phyloP scores from a whole-genome alignment of 2,329 filamentous ascomycete genomes.

The Ascochyta koolunga region DNA sequence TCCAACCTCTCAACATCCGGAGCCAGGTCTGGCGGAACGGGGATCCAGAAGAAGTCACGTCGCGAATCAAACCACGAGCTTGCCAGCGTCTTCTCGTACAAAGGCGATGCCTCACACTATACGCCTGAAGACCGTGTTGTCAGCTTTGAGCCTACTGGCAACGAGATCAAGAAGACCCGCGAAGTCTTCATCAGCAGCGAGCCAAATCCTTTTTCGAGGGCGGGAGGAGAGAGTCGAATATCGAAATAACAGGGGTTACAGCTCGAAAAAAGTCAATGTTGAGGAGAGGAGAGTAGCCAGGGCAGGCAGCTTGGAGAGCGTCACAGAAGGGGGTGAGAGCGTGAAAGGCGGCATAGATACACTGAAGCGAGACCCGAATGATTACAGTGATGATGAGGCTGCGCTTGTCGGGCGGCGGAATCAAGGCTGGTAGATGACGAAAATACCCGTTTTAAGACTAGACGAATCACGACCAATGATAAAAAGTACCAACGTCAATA shows the following conservation, averaged over 20 bases:
- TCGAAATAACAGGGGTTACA: slow-evolving; percentile 16
- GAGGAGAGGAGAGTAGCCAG: slow-evolving; percentile 18
- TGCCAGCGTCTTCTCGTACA: slow-evolving; percentile 28
- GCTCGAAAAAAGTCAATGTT: slow-evolving; percentile 14
- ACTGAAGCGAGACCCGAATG: slow-evolving; percentile 22
- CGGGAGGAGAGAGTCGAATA: slow-evolving; percentile 12
- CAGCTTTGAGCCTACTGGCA: slow-evolving; percentile 32
- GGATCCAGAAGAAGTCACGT: slow-evolving; percentile 7
- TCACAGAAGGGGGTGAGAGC: slow-evolving; percentile 31
- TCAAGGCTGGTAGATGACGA: slow-evolving; percentile 3
- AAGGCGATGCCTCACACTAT: slow-evolving; percentile 16
- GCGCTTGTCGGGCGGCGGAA: slow-evolving; percentile 24
- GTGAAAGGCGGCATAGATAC: slow-evolving; percentile 23
- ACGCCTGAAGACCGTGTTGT: slow-evolving; percentile 14
- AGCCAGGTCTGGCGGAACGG: slow-evolving; percentile 12
- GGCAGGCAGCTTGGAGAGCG: slow-evolving; percentile 30
- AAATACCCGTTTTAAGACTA: background rate
- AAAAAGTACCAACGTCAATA: background rate
- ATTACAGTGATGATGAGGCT: slow-evolving; percentile 34
- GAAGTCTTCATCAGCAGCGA: slow-evolving; percentile 35
- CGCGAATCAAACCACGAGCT: slow-evolving; percentile 35
- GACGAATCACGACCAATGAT: background rate
- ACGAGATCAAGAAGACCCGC: slow-evolving; percentile 41
- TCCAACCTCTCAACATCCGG: slow-evolving; percentile 30
- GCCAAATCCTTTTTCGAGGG: slow-evolving; percentile 27